Conservation (phyloP, 2,329 filamentous ascomycete genomes). For the Pyricularia grisea region DNA sequence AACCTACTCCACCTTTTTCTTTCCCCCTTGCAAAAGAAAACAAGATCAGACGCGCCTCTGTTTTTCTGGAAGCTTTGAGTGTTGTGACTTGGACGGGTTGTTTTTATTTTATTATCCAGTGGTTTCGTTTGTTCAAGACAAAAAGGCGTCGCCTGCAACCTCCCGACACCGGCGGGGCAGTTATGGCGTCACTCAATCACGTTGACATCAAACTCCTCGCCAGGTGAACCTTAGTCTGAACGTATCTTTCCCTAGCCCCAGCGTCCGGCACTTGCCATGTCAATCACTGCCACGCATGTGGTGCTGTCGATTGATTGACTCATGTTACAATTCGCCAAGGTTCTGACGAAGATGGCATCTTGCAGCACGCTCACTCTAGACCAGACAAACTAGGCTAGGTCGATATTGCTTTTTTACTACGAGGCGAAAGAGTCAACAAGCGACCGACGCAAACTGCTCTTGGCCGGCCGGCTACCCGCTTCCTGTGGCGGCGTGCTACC, state of each 20-base stretch:
- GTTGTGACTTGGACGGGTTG: neutral
- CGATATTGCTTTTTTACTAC: neutral
- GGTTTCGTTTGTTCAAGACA: neutral
- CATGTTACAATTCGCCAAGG: neutral
- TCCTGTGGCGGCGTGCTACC: neutral
- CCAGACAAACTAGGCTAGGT: neutral
- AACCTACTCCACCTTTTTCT: too few relatives aligned
- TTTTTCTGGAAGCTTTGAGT: neutral
- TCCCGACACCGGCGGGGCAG: neutral
- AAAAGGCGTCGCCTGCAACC: neutral
- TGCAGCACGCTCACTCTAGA: neutral
- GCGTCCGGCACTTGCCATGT: neutral
- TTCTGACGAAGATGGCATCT: neutral
- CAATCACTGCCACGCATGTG: neutral
- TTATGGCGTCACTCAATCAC: conserved; percentile 1
- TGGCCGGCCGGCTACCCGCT: neutral
- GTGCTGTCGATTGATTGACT: neutral
- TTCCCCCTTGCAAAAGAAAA: neutral
- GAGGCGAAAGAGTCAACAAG: neutral
- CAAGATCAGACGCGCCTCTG: neutral
- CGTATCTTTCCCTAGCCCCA: neutral
- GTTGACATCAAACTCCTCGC: neutral
- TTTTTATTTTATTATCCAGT: neutral
- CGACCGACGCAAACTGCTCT: neutral
- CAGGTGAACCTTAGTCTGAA: neutral